Conservation (phyloP, 1,284 basidiomycete genomes). For the Cryptococcus floricola region DNA sequence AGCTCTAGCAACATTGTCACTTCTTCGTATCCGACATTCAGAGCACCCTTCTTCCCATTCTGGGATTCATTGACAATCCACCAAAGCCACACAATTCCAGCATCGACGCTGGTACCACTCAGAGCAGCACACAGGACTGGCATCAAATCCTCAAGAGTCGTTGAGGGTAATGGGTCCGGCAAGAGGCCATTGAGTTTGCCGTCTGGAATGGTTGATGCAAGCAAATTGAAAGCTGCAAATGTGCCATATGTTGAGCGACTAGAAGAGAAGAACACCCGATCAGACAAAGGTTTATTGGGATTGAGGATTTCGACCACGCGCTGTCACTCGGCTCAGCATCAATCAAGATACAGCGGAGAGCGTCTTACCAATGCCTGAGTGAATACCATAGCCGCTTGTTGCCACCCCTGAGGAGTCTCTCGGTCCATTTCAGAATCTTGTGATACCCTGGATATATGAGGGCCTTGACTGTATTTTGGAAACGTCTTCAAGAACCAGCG, state of each 20-base stretch:
- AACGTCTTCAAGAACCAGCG: slow-evolving; percentile 30
- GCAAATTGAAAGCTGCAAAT: slow-evolving; percentile 27
- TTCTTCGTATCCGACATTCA: slow-evolving; percentile 21
- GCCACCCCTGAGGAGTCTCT: too few species aligned
- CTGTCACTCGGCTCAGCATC: neutral
- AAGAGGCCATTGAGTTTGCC: neutral
- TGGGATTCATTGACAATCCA: slow-evolving; percentile 9
- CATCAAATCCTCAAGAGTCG: slow-evolving; percentile 25
- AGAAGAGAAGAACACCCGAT: slow-evolving; percentile 22
- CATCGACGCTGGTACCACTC: slow-evolving; percentile 23
- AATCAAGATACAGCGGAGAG: too few species aligned
- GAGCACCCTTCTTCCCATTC: neutral
- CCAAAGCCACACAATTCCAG: slow-evolving; percentile 22
- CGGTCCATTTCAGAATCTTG: neutral
- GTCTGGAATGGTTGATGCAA: slow-evolving; percentile 18
- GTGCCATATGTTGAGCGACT: slow-evolving; percentile 24
- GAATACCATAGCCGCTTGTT: slow-evolving; percentile 2
- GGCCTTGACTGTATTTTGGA: slow-evolving; percentile 20
- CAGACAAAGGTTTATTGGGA: slow-evolving; percentile 4
- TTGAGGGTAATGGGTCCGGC: slow-evolving; percentile 1
- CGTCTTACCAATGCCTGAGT: slow-evolving; percentile 15
- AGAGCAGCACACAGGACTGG: slow-evolving; percentile 24
- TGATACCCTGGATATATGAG: slow-evolving; percentile 6
- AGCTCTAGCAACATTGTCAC: slow-evolving; percentile 36
- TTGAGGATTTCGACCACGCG: slow-evolving; percentile 1